Percentiles rank a stretch among this genome's conserved stretches.
Conservation (phyloP, 1,139 yeast species). For the Zygotorulaspora mrakii region DNA sequence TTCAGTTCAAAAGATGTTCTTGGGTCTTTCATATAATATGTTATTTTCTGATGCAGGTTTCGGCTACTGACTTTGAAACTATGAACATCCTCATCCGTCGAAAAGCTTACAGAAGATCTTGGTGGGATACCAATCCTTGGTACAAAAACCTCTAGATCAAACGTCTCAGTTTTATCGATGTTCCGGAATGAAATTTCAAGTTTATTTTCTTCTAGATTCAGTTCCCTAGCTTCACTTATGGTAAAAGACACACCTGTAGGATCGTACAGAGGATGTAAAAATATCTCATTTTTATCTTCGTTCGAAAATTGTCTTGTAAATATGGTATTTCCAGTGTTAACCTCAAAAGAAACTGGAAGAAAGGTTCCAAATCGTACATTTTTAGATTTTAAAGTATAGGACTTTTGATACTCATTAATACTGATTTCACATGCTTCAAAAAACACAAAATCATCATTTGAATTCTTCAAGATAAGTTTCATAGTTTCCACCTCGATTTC, state of each 20-base stretch:
- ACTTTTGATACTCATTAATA: conserved; percentile 13
- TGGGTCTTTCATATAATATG: conserved; percentile 21
- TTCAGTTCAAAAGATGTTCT: conserved; percentile 19
- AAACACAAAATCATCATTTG: conserved; percentile 19
- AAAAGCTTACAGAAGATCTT: conserved; percentile 19
- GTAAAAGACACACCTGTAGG: conserved; percentile 19
- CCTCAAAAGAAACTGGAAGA: conserved; percentile 23
- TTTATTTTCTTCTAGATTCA: conserved; percentile 22
- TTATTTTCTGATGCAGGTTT: conserved; percentile 8
- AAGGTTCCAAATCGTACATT: conserved; percentile 26
- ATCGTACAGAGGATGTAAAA: conserved; percentile 22
- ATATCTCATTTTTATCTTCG: conserved; percentile 9
- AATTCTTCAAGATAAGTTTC: conserved; percentile 20
- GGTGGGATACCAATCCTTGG: conserved; percentile 5
- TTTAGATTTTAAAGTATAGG: conserved; percentile 23
- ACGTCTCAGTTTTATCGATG: conserved; percentile 8
- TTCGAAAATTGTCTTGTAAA: conserved; percentile 26
- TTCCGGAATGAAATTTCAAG: conserved; percentile 20
- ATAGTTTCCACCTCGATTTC: conserved; percentile 22
- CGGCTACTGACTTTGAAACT: conserved; percentile 7
- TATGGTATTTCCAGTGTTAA: conserved; percentile 26
- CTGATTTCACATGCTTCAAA: conserved; percentile 16
- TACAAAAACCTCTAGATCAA: conserved; percentile 15
- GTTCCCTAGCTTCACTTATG: conserved; percentile 19
- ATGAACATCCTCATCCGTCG: conserved; percentile 2